phyloP scores from a whole-genome alignment of 2,329 filamentous ascomycete species.

The Xylariaceae sp. region DNA sequence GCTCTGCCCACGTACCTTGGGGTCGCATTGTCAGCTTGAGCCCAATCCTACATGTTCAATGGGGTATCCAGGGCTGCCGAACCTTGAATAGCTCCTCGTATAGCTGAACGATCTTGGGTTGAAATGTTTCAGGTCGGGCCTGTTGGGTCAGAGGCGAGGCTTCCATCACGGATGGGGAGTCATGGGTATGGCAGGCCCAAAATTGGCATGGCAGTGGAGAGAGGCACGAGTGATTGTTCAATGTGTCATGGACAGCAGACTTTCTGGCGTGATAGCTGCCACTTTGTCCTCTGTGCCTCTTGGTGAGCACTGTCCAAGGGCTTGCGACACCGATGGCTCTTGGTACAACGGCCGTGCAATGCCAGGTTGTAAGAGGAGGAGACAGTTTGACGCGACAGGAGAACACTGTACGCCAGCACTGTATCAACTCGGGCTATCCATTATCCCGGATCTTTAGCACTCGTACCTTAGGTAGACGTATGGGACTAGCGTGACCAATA shows the following conservation, averaged over 20 bases:
- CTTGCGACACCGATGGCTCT: background rate
- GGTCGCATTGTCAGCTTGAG: slow-evolving; percentile 21
- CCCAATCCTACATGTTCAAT: slow-evolving; percentile 9
- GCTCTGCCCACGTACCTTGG: slow-evolving; percentile 21
- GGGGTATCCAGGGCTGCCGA: slow-evolving; percentile 22
- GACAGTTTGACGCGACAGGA: background rate
- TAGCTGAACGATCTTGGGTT: slow-evolving; percentile 88
- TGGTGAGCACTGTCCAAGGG: slow-evolving; percentile 4
- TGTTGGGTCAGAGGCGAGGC: slow-evolving; percentile 91
- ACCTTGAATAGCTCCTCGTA: slow-evolving; percentile 83
- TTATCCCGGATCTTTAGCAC: background rate
- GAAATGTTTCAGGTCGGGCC: slow-evolving; percentile 81
- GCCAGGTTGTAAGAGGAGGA: background rate
- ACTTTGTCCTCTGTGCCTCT: background rate
- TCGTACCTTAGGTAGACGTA: no score
- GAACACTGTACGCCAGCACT: no score
- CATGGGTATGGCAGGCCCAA: background rate
- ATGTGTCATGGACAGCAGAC: no score
- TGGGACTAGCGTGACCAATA: slow-evolving; percentile 33
- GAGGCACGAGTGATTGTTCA: no score
- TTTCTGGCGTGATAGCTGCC: no score
- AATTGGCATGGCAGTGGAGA: background rate
- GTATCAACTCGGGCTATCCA: background rate
- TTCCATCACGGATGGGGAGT: slow-evolving; percentile 56
- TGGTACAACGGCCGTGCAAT: background rate